Base-by-base conservation (phyloP, 2,329 filamentous ascomycete genomes). In the Colletotrichum chrysophilum region DNA sequence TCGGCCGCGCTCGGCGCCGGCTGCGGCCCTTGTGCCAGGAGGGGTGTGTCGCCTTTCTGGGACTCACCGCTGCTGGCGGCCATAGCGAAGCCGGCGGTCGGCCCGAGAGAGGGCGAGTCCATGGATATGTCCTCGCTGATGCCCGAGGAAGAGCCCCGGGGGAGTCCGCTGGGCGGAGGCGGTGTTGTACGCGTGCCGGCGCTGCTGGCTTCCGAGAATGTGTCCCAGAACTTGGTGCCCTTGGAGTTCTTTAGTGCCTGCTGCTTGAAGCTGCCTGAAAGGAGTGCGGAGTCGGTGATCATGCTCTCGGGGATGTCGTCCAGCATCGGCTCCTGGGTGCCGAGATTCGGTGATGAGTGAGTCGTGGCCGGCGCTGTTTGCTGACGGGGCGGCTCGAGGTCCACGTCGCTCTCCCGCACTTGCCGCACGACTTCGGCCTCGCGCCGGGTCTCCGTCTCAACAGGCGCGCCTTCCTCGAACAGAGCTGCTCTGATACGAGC, bases 381-480 rank as follows among this genome's bases (percentile, higher is more conserved):
- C 70, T 86, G 80, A 79, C 83, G 83, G 21, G 70, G 58, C 74
- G 83, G 86, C 72, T 91, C 90, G 16, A 92, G 85, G 65, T 92
- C 91, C 77, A 93, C 90, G 80, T 98, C 96, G 79, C 94, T 96
- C 83, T 98, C 97, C 56, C 96, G 94, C 32, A 98, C 96, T 84
- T 98, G 97, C 66, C 95, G 94, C 77, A 99, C 95, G 7, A 98
- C 97, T 84, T 98, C 96, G 48, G 96, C 96, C 87, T 99, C 97
- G 52, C 96, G 93, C 68, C 94, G 93, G 73, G 95, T 93, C 84
- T 99, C 97, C 56, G 94, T 94, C 80, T 99, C 97, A 12, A 98
- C 89, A 0, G 97, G 97, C 0, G 96, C 92, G 18, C 92, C 91
- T 86, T 99, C 97, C 85, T 99, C 97, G 73, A 95, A 89, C 1